phyloP scores from a whole-genome alignment of 805 yeast species.

The Cyberlindnera subsufficiens region DNA sequence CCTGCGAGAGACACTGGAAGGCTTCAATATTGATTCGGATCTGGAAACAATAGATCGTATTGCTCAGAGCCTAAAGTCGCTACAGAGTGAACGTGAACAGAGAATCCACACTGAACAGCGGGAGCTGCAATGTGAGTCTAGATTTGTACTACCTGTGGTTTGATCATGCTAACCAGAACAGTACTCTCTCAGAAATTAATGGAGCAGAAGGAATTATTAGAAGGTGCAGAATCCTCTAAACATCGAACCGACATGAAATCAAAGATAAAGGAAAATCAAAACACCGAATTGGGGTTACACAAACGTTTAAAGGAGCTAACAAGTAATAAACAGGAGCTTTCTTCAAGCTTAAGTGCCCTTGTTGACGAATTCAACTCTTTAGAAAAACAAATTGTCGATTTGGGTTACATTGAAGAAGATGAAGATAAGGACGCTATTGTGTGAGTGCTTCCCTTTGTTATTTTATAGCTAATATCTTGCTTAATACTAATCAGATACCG shows the following conservation, averaged over 20 bases:
- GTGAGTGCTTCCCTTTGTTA: constrained; percentile 4
- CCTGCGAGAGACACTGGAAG: constrained; percentile 37
- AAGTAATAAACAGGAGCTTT: constrained; percentile 33
- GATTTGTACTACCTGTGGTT: background rate
- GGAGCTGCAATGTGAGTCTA: constrained; percentile 12
- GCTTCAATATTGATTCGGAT: constrained; percentile 49
- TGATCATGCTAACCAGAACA: background rate
- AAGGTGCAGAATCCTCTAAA: constrained; percentile 24
- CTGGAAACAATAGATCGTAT: constrained; percentile 39
- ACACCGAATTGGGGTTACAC: constrained; percentile 43
- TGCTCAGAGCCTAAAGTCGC: constrained; percentile 29
- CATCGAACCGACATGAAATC: constrained; percentile 25
- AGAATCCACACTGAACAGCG: constrained; percentile 18
- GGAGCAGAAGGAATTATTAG: constrained; percentile 13
- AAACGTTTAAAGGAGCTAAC: constrained; percentile 46
- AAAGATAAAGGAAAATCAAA: constrained; percentile 33
- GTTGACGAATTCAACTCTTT: constrained; percentile 30
- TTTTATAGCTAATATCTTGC: background rate
- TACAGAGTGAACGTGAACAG: constrained; percentile 27
- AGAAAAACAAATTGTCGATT: constrained; percentile 28
- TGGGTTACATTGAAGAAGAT: constrained; percentile 22
- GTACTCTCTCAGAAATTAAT: constrained; percentile 14
- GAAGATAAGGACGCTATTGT: constrained; percentile 38
- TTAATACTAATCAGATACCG: constrained; percentile 3
- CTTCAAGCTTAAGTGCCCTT: constrained; percentile 32